phyloP scores from a whole-genome alignment of 345 rosid species.

The Durio zibethinus region DNA sequence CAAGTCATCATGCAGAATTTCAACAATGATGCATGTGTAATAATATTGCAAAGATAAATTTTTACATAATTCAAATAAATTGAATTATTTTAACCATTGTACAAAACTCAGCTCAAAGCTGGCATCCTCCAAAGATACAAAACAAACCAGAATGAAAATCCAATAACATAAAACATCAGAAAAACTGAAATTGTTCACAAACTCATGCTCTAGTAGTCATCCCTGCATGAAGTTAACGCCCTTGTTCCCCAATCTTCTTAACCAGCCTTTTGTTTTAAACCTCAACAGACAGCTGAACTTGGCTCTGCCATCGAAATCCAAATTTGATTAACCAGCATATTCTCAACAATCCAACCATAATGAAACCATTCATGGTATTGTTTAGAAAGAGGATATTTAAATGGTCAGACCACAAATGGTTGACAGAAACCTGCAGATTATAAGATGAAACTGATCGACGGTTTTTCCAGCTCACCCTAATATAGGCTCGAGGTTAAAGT shows the following conservation, averaged over 20 bases:
- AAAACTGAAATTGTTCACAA: not conserved
- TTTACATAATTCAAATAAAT: not conserved
- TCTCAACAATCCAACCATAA: not conserved
- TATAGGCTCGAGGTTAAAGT: not conserved
- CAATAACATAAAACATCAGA: not conserved
- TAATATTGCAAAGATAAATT: not conserved
- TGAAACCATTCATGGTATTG: not conserved
- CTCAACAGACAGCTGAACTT: not conserved
- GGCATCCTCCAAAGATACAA: not conserved
- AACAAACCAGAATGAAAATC: not conserved
- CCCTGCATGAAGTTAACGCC: not conserved
- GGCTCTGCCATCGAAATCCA: not conserved
- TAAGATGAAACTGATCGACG: not conserved
- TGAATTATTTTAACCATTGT: not conserved
- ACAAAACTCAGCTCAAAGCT: not conserved
- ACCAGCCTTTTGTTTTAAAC: not conserved
- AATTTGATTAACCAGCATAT: not conserved
- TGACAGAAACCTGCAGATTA: not conserved
- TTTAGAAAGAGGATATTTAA: not conserved
- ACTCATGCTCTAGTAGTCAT: not conserved
- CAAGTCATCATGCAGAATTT: too few species aligned
- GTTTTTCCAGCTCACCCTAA: not conserved
- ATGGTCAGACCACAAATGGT: not conserved
- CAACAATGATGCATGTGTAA: too few species aligned
- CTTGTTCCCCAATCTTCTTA: not conserved